phyloP scores from a whole-genome alignment of 2,329 filamentous ascomycete species.

The Penicillium sp. region DNA sequence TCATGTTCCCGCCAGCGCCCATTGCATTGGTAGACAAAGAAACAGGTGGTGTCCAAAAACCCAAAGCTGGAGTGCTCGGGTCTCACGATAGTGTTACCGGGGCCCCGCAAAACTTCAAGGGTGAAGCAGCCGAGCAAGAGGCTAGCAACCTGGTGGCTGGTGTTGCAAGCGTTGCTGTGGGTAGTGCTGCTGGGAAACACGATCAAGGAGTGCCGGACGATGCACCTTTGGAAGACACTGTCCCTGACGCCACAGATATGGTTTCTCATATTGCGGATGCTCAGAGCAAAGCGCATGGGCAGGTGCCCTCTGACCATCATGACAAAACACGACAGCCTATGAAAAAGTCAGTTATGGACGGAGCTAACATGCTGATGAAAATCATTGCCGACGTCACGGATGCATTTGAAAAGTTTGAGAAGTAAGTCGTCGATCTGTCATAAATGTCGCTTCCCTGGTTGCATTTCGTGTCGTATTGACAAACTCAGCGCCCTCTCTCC shows the following conservation, averaged over 20 bases:
- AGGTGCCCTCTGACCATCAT: constrained; percentile 57
- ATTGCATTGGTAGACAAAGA: constrained; percentile 72
- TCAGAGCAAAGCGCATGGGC: constrained; percentile 59
- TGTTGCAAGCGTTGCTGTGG: constrained; percentile 73
- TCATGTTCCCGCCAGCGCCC: constrained; percentile 79
- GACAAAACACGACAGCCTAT: constrained; percentile 82
- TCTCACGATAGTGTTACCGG: constrained; percentile 79
- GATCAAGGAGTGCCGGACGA: constrained; percentile 68
- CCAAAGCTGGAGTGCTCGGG: constrained; percentile 74
- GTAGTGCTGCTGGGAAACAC: constrained; percentile 77
- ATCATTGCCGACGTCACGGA: constrained; percentile 65
- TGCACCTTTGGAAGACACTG: constrained; percentile 56
- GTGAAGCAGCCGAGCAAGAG: constrained; percentile 82
- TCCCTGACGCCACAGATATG: constrained; percentile 67
- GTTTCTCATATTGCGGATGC: constrained; percentile 62
- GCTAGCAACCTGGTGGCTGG: constrained; percentile 80
- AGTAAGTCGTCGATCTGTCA: constrained; percentile 47
- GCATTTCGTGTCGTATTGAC: constrained; percentile 10
- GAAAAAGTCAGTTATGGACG: constrained; percentile 76
- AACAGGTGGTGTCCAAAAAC: constrained; percentile 78
- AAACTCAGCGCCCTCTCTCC: constrained; percentile 63
- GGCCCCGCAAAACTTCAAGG: constrained; percentile 80
- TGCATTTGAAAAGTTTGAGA: constrained; percentile 68
- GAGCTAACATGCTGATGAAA: constrained; percentile 76
- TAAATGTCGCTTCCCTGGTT: too few species aligned